Evolutionary conservation across 768 basidiomycete genomes (phyloP), one percentile per base, ranked within the genome.

Genomic region (Boletus sensibilis): DNA sequence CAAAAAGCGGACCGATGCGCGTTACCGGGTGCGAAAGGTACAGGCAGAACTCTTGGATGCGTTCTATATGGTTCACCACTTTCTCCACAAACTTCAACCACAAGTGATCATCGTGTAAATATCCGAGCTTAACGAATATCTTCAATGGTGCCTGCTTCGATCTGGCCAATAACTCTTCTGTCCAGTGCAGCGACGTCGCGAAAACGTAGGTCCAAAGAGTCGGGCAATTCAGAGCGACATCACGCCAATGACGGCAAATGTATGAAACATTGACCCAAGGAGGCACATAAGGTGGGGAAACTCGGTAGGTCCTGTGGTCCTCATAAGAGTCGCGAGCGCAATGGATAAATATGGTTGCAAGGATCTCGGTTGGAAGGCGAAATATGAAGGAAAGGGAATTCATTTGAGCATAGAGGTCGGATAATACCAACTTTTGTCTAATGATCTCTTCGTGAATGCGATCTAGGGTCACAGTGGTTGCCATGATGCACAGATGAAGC

Each of bases 141-240:
- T 31, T 31, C 31, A 31, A 31, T 31, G 31, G 10, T 31, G n/a
- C 0, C 65, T 65, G 72, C 50, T 76, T 77, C 0, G 79, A 81
- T 16, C 78, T 70, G 25, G 58, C 64, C 25, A 79, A 47, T 74
- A 78, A 76, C 1, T 5, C 27, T 40, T 73, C 62, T 12, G 68
- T 69, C 75, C 75, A 75, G 37, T 54, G 59, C 3, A 68, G 68
- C 14, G 64, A 68, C 1, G 53, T 56, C 31, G 75, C 69, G 13
- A 71, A 57, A 20, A 70, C 66, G 33, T 60, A 61, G 13, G 35
- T 69, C 78, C 78, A 79, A 41, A 79, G 67, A 20, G 42, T 56
- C 2, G 75, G 71, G 44, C 66, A 74, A 35, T 63, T 68, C 7
- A 79, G 56, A 8, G 78, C 77, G 2, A 79, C 72, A 0, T 69